Evolutionary conservation across 2,329 filamentous ascomycete species (phyloP).

Genomic region (Dryadomyces sulphureus): DNA sequence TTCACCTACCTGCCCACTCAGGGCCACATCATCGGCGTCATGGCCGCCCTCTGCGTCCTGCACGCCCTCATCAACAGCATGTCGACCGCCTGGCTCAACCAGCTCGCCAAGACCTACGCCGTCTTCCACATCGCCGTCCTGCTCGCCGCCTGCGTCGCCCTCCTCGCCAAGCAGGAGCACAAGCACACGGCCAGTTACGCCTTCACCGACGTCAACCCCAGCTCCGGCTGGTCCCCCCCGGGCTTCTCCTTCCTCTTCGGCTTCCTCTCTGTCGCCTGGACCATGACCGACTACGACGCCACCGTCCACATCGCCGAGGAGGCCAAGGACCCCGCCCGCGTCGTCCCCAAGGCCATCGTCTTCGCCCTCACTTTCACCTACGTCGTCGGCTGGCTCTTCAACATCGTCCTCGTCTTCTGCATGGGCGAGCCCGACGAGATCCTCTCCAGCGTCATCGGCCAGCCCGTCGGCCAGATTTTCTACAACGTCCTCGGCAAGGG

Average conservation of each 20-base stretch:
- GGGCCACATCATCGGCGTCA: slow-evolving; percentile 34
- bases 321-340: slow-evolving; percentile 19
- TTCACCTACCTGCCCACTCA: slow-evolving; percentile 30
- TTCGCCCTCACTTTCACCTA: slow-evolving; percentile 41
- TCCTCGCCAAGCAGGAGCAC: slow-evolving; percentile 32
- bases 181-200: slow-evolving; percentile 37
- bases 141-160: slow-evolving; percentile 33
- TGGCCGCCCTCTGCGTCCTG: slow-evolving; percentile 36
- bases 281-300: slow-evolving; percentile 34
- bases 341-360: slow-evolving; percentile 35
- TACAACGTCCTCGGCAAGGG: slow-evolving; percentile 39
- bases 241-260: slow-evolving; percentile 45
- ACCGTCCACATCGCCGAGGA: slow-evolving; percentile 32
- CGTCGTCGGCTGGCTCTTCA: slow-evolving; percentile 39
- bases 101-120: slow-evolving; percentile 41
- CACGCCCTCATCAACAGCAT: slow-evolving; percentile 39
- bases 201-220: slow-evolving; percentile 36
- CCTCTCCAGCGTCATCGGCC: slow-evolving; percentile 27
- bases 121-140: slow-evolving; percentile 39
- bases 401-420: slow-evolving; percentile 41
- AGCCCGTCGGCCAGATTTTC: slow-evolving; percentile 42
- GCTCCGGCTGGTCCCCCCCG: slow-evolving; percentile 36
- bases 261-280: slow-evolving; percentile 45
- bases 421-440: slow-evolving; percentile 36
- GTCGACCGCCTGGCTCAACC: slow-evolving; percentile 42